Base-by-base conservation (phyloP, 2,329 filamentous ascomycete species). In the Aspergillus sp. region DNA sequence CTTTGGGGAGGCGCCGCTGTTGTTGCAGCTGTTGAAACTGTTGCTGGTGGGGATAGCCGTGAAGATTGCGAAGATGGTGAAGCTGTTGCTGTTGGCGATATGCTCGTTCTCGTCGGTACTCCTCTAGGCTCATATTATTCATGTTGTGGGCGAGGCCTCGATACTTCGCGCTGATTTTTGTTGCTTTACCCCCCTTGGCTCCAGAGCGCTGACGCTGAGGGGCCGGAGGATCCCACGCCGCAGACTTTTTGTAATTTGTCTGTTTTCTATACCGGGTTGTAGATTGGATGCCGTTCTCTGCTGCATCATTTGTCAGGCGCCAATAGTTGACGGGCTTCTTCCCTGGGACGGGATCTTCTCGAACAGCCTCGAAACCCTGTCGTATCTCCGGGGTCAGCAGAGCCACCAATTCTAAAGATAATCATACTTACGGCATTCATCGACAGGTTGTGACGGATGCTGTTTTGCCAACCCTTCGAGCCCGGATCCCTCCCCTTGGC, bases 381-480 rank as follows among this genome's bases (percentile, higher is more conserved):
- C 49, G 31, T 37, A 35, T 35, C 27, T 52, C 50, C 51, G 7
- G n/a, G 27, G 35, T 33, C 23, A 47, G 48, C 49, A 54, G 31
- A 37, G 14, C 21, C 17, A 27, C 21, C 17, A 17, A 33, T 43
- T 45, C 39, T 24, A 53, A 7, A 53, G 41, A 52, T 53, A 46
- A 50, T 6, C 8, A 2, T n/a, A 80, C 86, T 76, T 85, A 97
- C 93, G 60, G 84, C 83, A 67, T 98, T 98, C 93, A 98, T 97
- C 48, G 91, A 96, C 7, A 98, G 79, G 66, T 98, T 98, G 73
- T 98, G 93, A 2, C 93, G 86, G 63, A 98, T 96, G 71, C 91
- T 96, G 74, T 97, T 98, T 76, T 93, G 90, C 93, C 93, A 98
- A 9, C 93, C 93, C 66, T 87, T 89, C 12, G 75, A 78, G 7